These are phyloP conservation scores for Orychophragmus violaceus DNA, from an alignment of 345 rosid species.

Conservation along the genomic window DNA sequence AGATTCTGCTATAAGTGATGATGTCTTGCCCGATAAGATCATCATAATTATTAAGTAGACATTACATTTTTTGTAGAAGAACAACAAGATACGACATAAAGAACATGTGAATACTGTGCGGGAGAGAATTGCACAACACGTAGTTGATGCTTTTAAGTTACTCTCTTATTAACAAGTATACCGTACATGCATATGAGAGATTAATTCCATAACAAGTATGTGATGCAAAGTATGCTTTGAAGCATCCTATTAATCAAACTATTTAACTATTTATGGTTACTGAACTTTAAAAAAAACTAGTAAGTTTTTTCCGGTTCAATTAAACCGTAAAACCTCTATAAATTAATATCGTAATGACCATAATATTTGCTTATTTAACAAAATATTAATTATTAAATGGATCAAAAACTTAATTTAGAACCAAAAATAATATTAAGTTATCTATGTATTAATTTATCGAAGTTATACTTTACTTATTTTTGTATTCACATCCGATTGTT, in stretches of 20 bases:
- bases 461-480: too few relatives aligned
- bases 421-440: too few relatives aligned
- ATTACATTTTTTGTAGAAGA: neutral
- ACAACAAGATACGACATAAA: conserved; percentile 16
- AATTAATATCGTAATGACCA: too few relatives aligned
- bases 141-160: conserved; percentile 25
- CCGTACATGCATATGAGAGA: conserved; percentile 10
- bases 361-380: too few relatives aligned
- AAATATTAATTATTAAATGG: too few relatives aligned
- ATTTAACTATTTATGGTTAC: neutral
- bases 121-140: conserved; percentile 17
- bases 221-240: conserved; percentile 24
- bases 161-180: neutral
- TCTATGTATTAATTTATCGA: too few relatives aligned
- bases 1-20: neutral
- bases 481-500: too few relatives aligned
- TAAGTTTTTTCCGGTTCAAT: too few relatives aligned
- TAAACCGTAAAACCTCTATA: too few relatives aligned
- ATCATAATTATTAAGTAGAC: neutral
- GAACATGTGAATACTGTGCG: conserved; percentile 22
- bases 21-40: neutral
- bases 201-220: conserved; percentile 12
- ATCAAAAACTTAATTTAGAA: too few relatives aligned
- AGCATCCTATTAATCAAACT: conserved; percentile 14
- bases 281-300: neutral